phyloP scores from a whole-genome alignment of 2,329 filamentous ascomycete species.

The Colletotrichum musicola region DNA sequence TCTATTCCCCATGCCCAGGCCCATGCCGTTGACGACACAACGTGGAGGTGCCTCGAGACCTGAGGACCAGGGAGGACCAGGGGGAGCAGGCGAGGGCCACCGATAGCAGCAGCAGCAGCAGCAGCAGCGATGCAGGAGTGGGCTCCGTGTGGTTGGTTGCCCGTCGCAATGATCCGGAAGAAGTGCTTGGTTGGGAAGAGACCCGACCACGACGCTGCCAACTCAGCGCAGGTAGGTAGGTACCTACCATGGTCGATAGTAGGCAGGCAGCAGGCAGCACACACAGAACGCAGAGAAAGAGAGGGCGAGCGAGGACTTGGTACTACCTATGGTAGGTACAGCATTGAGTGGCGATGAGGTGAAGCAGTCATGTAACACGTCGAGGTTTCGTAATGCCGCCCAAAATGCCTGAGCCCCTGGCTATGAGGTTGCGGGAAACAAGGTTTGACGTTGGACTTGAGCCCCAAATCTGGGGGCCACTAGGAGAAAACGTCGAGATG shows the following conservation, averaged over 20 bases:
- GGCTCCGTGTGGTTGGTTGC: not conserved
- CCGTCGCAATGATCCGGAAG: conserved; percentile 7
- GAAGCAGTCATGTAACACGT: conserved; percentile 63
- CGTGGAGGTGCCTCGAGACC: conserved; percentile 7
- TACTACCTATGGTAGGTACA: conserved; percentile 26
- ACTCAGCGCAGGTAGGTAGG: too few relatives aligned
- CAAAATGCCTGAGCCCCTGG: conserved; percentile 37
- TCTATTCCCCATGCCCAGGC: too few relatives aligned
- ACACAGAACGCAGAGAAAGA: not conserved
- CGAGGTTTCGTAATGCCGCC: conserved; percentile 54
- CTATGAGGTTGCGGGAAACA: conserved; percentile 24
- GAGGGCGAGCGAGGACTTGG: conserved; percentile 17
- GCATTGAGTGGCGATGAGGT: conserved; percentile 48
- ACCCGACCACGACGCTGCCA: too few relatives aligned
- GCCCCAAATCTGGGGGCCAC: conserved; percentile 38
- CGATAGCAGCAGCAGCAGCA: conserved; percentile 1
- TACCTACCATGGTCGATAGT: too few relatives aligned
- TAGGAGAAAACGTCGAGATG: conserved; percentile 28
- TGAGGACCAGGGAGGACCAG: conserved; percentile 10
- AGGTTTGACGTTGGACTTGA: conserved; percentile 40
- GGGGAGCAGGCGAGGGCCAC: not conserved
- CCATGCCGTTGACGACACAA: not conserved
- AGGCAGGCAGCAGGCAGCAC: too few relatives aligned
- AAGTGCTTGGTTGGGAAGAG: not conserved
- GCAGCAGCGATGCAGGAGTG: not conserved